phyloP scores from a whole-genome alignment of 441 rosid species.

The Euphorbia celastroides region DNA sequence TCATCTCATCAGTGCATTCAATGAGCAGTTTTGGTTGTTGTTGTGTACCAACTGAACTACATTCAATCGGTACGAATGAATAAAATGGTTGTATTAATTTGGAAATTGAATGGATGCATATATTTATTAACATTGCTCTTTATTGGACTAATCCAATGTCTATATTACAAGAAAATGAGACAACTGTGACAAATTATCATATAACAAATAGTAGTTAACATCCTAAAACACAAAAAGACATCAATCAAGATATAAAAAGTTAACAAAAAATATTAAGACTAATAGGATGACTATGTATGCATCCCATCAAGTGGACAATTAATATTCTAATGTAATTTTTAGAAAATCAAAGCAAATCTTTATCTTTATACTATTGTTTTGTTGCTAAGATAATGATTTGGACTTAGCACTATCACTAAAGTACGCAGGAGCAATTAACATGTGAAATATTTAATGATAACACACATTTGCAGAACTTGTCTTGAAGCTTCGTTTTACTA shows the following conservation, averaged over 20 bases:
- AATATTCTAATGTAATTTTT: background rate
- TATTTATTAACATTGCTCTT: no score
- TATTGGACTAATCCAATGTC: background rate
- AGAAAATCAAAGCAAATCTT: background rate
- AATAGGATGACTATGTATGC: conserved; percentile 4
- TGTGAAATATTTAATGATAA: no score
- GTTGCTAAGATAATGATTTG: background rate
- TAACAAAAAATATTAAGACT: background rate
- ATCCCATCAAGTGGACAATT: conserved; percentile 15
- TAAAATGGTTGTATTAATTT: no score
- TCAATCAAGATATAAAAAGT: background rate
- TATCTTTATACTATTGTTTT: background rate
- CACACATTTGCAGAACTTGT: no score
- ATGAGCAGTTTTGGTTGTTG: no score
- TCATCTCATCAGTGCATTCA: no score
- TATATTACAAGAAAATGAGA: background rate
- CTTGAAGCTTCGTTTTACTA: no score
- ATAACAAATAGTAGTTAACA: background rate
- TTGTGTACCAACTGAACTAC: no score
- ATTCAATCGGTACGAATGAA: no score
- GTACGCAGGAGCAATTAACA: no score
- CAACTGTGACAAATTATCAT: background rate
- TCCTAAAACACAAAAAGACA: background rate
- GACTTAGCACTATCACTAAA: background rate
- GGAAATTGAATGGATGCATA: no score